Evolutionary conservation across 345 rosid genomes (phyloP).

Genomic region (Microcos paniculata): DNA sequence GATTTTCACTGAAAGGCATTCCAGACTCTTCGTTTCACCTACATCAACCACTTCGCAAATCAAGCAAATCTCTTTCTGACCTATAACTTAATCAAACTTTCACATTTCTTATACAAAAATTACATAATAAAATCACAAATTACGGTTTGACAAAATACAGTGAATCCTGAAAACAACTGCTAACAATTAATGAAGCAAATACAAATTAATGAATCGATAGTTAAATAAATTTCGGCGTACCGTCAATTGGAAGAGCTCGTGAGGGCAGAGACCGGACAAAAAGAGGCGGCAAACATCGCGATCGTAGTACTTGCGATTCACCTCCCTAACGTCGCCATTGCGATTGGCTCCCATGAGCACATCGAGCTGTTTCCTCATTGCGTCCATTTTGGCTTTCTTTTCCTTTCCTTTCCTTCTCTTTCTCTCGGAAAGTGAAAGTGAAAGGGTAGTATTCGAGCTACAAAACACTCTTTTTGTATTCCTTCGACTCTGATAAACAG

Average conservation of each 20-base stretch:
- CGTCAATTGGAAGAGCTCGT: conserved; percentile 96
- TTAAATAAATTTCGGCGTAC: conserved; percentile 26
- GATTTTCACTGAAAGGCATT: no score
- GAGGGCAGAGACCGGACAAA: conserved; percentile 97
- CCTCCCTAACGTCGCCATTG: conserved; percentile 96
- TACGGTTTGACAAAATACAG: neutral
- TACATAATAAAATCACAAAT: neutral
- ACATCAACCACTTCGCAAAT: no score
- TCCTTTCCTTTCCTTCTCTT: neutral
- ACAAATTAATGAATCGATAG: neutral
- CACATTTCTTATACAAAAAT: neutral
- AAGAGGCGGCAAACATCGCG: conserved; percentile 98
- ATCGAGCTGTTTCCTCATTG: conserved; percentile 98
- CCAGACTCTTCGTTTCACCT: no score
- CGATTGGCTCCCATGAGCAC: conserved; percentile 99
- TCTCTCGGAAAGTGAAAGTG: neutral
- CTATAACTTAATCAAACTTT: neutral
- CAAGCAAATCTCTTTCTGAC: no score
- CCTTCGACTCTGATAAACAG: no score
- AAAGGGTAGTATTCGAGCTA: neutral
- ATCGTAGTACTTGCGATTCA: conserved; percentile 96
- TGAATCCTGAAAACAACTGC: neutral
- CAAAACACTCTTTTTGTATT: neutral
- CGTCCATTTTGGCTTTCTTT: conserved; percentile 57
- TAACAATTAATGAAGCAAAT: neutral